These are phyloP conservation scores for Jamesozyma piceae DNA, from an alignment of 805 yeast genomes.

Conservation along the genomic window DNA sequence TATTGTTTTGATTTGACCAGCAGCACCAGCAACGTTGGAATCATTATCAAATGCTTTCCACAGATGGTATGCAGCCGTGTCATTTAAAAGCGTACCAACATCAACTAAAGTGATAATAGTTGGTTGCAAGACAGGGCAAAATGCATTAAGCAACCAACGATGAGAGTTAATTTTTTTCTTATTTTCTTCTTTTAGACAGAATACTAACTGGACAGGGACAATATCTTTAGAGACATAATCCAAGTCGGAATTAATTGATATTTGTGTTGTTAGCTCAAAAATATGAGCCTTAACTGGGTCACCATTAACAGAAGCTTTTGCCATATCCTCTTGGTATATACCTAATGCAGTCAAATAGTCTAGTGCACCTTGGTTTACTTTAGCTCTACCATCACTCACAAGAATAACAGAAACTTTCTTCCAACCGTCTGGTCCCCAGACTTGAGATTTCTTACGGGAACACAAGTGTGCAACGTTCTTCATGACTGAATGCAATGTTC, in stretches of 20 bases:
- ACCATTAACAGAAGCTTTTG: conserved; percentile 86
- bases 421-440: conserved; percentile 98
- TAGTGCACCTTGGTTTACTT: conserved; percentile 73
- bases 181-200: conserved; percentile 87
- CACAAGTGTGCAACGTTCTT: conserved; percentile 82
- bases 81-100: conserved; percentile 96
- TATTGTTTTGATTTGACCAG: conserved; percentile 94
- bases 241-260: conserved; percentile 80
- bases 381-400: conserved; percentile 90
- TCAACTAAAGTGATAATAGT: conserved; percentile 82
- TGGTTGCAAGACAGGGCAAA: conserved; percentile 87
- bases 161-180: conserved; percentile 94
- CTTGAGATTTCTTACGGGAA: conserved; percentile 66
- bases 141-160: conserved; percentile 93
- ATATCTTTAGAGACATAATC: conserved; percentile 85
- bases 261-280: conserved; percentile 93
- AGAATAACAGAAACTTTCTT: conserved; percentile 87
- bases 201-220: conserved; percentile 89
- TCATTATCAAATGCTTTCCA: conserved; percentile 98
- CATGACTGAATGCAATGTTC: conserved; percentile 93
- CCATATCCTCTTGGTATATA: conserved; percentile 93
- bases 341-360: conserved; percentile 92
- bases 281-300: conserved; percentile 88
- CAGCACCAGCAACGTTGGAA: conserved; percentile 97
- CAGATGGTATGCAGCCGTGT: conserved; percentile 76